A percentile compares a stretch with the other conserved stretches of the same genome.
These are phyloP conservation scores for Colletotrichum scovillei DNA, from an alignment of 2,329 filamentous ascomycete genomes.

Conservation along the genomic window DNA sequence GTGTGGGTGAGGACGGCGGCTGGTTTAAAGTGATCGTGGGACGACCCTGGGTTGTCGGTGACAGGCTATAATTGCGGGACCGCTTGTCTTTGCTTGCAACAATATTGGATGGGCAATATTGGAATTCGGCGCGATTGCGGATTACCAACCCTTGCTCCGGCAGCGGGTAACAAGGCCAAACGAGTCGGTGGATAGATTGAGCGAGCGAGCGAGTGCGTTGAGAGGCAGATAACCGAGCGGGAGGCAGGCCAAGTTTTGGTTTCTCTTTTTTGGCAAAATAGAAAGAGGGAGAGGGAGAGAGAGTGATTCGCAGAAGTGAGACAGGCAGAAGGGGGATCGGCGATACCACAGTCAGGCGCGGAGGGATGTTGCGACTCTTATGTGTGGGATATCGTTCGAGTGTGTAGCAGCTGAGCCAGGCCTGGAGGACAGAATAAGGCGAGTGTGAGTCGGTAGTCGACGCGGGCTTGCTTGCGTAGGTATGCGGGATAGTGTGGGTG, in stretches of 20 bases:
- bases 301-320: conserved; percentile 21
- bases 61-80: conserved; percentile 34
- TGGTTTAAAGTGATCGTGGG: conserved; percentile 33
- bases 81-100: conserved; percentile 29
- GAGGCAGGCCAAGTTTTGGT: neutral
- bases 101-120: conserved; percentile 36
- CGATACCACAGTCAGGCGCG: conserved; percentile 22
- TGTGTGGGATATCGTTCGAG: conserved; percentile 30
- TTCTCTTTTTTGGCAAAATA: neutral
- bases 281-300: conserved; percentile 2
- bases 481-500: conserved; percentile 15
- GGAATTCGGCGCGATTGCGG: conserved; percentile 35
- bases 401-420: conserved; percentile 14
- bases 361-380: conserved; percentile 31
- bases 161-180: conserved; percentile 12
- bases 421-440: conserved; percentile 14
- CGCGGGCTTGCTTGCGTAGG: conserved; percentile 17
- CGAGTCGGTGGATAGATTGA: conserved; percentile 22
- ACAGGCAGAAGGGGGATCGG: conserved; percentile 26
- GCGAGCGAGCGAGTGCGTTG: neutral
- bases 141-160: conserved; percentile 29
- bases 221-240: conserved; percentile 1
- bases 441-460: conserved; percentile 29
- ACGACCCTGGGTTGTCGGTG: conserved; percentile 29
- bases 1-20: conserved; percentile 11